Percentiles rank a stretch among this genome's conserved stretches.
These are phyloP conservation scores for Aristolochia contorta DNA, from an alignment of 164 flowering plant genomes.

Conservation along the genomic window DNA sequence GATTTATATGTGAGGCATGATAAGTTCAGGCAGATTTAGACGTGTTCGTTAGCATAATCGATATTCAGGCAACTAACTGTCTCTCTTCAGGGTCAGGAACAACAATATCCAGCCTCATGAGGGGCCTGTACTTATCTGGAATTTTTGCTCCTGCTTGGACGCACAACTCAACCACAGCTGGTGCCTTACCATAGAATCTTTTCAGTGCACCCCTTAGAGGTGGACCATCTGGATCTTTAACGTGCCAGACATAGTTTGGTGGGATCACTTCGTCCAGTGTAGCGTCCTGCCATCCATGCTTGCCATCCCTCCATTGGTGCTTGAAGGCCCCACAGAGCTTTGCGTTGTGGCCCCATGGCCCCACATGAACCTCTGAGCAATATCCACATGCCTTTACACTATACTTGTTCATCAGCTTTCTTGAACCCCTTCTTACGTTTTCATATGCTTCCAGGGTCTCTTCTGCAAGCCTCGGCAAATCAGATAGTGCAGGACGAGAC, in stretches of 20 bases:
- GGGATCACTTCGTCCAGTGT: slow-evolving; percentile 76
- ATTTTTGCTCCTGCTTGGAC: slow-evolving; percentile 73
- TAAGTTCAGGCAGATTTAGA: too few relatives aligned
- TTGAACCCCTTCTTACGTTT: slow-evolving; percentile 35
- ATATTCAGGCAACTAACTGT: slow-evolving; percentile 39
- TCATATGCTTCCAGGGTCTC: slow-evolving; percentile 56
- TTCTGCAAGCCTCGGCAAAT: slow-evolving; percentile 44
- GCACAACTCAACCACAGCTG: slow-evolving; percentile 87
- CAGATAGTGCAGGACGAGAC: slow-evolving; percentile 35
- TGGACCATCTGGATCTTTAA: slow-evolving; percentile 58
- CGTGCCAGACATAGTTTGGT: slow-evolving; percentile 87
- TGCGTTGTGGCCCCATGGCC: slow-evolving; percentile 93
- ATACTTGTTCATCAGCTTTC: slow-evolving; percentile 67
- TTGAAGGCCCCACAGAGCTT: slow-evolving; percentile 90
- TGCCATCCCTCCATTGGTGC: slow-evolving; percentile 97
- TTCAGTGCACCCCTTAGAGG: slow-evolving; percentile 52
- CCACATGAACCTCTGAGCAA: slow-evolving; percentile 93
- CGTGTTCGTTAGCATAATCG: neutral
- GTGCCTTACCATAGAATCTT: slow-evolving; percentile 84
- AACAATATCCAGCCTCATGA: slow-evolving; percentile 95
- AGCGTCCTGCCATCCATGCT: slow-evolving; percentile 98
- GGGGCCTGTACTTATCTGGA: slow-evolving; percentile 58
- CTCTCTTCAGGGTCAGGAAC: slow-evolving; percentile 74
- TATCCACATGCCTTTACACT: slow-evolving; percentile 92
- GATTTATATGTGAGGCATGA: too few relatives aligned